Evolutionary conservation across 768 basidiomycete genomes (phyloP).

Genomic region (Amanita muscaria): DNA sequence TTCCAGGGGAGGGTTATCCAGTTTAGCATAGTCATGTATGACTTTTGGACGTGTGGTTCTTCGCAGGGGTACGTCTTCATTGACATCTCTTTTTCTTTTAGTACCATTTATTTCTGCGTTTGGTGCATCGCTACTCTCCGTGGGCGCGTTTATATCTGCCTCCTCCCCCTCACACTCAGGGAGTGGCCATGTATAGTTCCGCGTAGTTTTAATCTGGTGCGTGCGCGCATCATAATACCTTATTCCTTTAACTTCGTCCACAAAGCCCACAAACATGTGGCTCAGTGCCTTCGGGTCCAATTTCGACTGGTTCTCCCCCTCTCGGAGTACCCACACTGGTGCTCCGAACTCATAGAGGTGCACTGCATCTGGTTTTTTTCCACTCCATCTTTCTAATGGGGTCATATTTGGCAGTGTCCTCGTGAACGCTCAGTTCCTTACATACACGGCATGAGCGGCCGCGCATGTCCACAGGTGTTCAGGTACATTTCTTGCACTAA

Average conservation of each 20-base stretch:
- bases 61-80: too few species aligned
- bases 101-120: too few species aligned
- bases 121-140: background rate
- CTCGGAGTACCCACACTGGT: too few species aligned
- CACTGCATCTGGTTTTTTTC: constrained; percentile 17
- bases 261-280: background rate
- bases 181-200: background rate
- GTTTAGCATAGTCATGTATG: background rate
- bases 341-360: too few species aligned
- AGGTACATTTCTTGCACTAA: constrained; percentile 13
- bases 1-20: too few species aligned
- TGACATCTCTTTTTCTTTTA: too few species aligned
- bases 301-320: too few species aligned
- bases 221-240: background rate
- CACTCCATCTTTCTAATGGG: constrained; percentile 13
- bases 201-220: background rate
- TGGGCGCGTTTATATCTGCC: background rate
- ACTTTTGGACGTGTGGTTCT: background rate
- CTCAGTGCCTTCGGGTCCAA: background rate
- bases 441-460: constrained; percentile 13
- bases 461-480: constrained; percentile 17
- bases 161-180: background rate
- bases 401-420: constrained; percentile 8
- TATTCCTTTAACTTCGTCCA: too few species aligned
- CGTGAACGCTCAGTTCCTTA: constrained; percentile 14